Evolutionary conservation across 257 asterid genomes (phyloP).

Genomic region (Fraxinus americana): DNA sequence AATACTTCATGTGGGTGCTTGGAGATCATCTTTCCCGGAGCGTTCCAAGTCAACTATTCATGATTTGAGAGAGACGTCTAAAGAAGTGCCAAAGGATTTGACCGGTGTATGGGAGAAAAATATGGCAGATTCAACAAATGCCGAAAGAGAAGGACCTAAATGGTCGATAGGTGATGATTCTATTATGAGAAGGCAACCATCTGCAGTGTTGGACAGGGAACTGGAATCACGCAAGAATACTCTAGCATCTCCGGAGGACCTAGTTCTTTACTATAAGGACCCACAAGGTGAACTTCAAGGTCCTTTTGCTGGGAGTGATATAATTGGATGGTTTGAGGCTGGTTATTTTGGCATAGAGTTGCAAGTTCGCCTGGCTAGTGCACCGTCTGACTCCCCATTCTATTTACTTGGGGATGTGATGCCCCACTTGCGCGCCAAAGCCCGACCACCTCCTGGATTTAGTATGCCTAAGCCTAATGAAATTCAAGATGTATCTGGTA

Average conservation of each 20-base stretch:
- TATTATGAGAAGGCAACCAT: conserved; percentile 57
- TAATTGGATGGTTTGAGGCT: conserved; percentile 95
- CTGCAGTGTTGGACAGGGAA: conserved; percentile 58
- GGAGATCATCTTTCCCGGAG: conserved; percentile 74
- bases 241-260: conserved; percentile 76
- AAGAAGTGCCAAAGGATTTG: conserved; percentile 50
- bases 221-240: conserved; percentile 50
- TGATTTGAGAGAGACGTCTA: conserved; percentile 55
- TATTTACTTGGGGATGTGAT: conserved; percentile 86
- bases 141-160: conserved; percentile 45
- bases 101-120: conserved; percentile 46
- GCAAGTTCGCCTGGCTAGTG: conserved; percentile 78
- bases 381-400: conserved; percentile 73
- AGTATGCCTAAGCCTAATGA: conserved; percentile 70
- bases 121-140: conserved; percentile 46
- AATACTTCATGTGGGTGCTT: conserved; percentile 43
- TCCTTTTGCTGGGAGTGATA: conserved; percentile 87
- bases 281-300: conserved; percentile 95
- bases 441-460: conserved; percentile 97
- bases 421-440: conserved; percentile 97
- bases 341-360: conserved; percentile 96
- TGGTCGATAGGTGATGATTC: conserved; percentile 63
- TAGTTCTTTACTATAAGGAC: conserved; percentile 83
- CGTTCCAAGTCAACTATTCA: conserved; percentile 45
- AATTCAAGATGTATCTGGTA: conserved; percentile 51